These are phyloP conservation scores for Tetracentron sinense DNA, from an alignment of 164 flowering plant genomes.

Conservation along the genomic window DNA sequence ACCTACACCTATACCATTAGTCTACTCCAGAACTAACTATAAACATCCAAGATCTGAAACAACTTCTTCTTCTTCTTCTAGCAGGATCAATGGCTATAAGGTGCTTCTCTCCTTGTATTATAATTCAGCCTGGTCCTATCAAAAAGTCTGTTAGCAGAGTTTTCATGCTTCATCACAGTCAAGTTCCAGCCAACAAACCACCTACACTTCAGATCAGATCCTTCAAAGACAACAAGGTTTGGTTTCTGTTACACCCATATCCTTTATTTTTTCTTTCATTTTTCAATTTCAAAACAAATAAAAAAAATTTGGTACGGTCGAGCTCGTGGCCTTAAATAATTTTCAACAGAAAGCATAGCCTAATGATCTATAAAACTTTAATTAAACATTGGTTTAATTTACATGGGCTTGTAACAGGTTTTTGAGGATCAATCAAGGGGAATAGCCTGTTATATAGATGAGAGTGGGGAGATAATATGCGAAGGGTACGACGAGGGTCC, in stretches of 20 bases:
- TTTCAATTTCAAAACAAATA: no score
- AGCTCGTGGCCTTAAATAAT: no score
- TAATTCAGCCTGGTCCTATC: constrained; percentile 13
- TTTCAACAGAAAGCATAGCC: no score
- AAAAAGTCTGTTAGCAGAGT: constrained; percentile 17
- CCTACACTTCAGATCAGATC: constrained; percentile 37
- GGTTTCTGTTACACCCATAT: no score
- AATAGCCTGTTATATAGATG: constrained; percentile 65
- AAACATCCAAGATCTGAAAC: no score
- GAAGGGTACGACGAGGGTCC: constrained; percentile 86
- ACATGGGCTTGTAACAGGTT: constrained; percentile 34
- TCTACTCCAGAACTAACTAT: no score
- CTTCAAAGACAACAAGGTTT: constrained; percentile 38
- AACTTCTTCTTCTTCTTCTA: no score
- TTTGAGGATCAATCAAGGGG: constrained; percentile 63
- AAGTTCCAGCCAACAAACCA: constrained; percentile 20
- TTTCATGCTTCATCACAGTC: constrained; percentile 22
- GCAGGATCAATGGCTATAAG: constrained; percentile 43
- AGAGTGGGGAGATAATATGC: constrained; percentile 64
- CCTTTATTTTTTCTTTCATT: no score
- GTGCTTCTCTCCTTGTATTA: constrained; percentile 13
- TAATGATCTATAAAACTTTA: no score
- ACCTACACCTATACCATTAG: no score
- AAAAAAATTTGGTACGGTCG: no score
- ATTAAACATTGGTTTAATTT: no score